Percentiles rank a stretch among this genome's conserved stretches.
Evolutionary conservation across 2,329 filamentous ascomycete species (phyloP).

Genomic region (Stagonosporopsis chrysanthemi): DNA sequence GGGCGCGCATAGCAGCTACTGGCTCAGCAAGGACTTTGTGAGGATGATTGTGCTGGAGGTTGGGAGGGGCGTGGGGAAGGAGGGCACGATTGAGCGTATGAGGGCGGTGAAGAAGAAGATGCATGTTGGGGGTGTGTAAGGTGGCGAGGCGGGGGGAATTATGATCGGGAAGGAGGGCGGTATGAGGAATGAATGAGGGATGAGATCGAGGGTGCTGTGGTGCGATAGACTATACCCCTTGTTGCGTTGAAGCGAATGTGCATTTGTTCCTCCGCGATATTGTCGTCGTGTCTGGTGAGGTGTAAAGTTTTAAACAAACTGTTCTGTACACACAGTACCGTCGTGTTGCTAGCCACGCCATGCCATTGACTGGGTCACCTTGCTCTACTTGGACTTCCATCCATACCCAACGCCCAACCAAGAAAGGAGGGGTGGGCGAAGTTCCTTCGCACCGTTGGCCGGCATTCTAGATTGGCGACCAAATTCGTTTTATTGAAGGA

Average conservation of each 20-base stretch:
- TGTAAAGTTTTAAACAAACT: background rate
- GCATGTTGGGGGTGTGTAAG: constrained; percentile 10
- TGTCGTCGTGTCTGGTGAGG: background rate
- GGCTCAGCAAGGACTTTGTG: constrained; percentile 87
- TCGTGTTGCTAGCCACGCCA: no score
- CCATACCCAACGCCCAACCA: no score
- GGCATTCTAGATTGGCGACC: no score
- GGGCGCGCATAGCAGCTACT: constrained; percentile 93
- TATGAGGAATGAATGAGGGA: background rate
- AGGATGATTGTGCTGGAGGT: constrained; percentile 88
- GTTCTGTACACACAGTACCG: background rate
- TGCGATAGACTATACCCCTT: background rate
- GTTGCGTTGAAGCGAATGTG: background rate
- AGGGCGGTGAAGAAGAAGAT: constrained; percentile 62
- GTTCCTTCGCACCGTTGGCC: no score
- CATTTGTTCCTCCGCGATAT: background rate
- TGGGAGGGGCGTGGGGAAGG: constrained; percentile 74
- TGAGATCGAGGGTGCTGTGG: background rate
- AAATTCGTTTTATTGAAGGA: no score
- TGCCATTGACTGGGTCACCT: no score
- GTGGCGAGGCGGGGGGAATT: background rate
- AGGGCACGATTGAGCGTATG: constrained; percentile 62
- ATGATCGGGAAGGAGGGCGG: no score
- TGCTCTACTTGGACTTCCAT: no score
- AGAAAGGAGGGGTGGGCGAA: no score